phyloP scores from a whole-genome alignment of 2,329 filamentous ascomycete genomes.

The Helotiales sp. region DNA sequence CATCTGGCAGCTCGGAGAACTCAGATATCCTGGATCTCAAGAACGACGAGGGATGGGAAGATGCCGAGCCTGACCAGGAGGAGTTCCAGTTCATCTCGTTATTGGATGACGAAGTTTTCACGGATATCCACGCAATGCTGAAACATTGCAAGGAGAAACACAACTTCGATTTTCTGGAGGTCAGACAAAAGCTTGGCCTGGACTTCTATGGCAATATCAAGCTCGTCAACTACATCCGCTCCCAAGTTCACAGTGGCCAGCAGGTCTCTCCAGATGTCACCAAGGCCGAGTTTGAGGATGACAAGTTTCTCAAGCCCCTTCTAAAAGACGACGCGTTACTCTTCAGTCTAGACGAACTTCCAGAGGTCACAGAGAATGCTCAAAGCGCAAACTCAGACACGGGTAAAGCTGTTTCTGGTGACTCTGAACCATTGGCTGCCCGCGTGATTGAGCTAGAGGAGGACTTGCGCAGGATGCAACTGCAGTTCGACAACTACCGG shows the following conservation, averaged over 20 bases:
- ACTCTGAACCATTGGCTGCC: constrained; percentile 38
- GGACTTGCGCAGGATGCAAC: constrained; percentile 46
- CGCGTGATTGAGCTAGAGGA: constrained; percentile 47
- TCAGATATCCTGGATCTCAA: constrained; percentile 49
- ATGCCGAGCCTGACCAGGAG: constrained; percentile 66
- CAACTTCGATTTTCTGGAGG: constrained; percentile 68
- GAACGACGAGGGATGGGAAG: constrained; percentile 59
- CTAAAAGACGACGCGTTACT: constrained; percentile 89
- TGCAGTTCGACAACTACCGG: constrained; percentile 48
- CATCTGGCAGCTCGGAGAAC: constrained; percentile 47
- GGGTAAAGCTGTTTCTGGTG: constrained; percentile 29
- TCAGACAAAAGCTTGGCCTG: constrained; percentile 61
- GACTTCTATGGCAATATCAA: constrained; percentile 78
- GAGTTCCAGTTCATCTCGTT: constrained; percentile 69
- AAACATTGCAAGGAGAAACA: constrained; percentile 69
- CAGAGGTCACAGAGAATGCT: constrained; percentile 47
- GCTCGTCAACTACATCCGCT: constrained; percentile 71
- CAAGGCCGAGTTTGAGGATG: constrained; percentile 69
- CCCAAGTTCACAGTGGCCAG: constrained; percentile 52
- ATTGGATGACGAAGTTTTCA: constrained; percentile 69
- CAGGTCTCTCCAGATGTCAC: constrained; percentile 55
- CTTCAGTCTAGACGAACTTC: constrained; percentile 83
- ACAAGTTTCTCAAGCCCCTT: constrained; percentile 81
- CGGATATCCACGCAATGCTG: constrained; percentile 68
- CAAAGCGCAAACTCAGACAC: constrained; percentile 42